These are phyloP conservation scores for Gautieria morchelliformis DNA, from an alignment of 768 basidiomycete genomes.

Conservation along the genomic window DNA sequence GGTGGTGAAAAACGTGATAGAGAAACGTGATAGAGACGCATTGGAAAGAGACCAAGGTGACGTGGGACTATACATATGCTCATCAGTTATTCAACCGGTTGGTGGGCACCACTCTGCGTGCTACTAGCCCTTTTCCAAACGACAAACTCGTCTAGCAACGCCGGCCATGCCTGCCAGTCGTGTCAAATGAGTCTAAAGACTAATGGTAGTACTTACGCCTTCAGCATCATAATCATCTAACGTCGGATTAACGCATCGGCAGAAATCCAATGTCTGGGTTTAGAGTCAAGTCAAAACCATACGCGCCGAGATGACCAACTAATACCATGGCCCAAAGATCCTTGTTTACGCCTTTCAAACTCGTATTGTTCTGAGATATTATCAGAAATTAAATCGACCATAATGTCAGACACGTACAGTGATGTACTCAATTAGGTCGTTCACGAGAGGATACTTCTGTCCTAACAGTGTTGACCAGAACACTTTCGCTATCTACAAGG, in stretches of 20 bases:
- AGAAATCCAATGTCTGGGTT: constrained; percentile 69
- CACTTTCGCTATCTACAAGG: constrained; percentile 50
- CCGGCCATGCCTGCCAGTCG: constrained; percentile 63
- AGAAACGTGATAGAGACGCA: neutral
- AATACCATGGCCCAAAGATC: constrained; percentile 82
- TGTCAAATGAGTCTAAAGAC: neutral
- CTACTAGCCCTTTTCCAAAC: constrained; percentile 40
- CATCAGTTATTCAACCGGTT: neutral
- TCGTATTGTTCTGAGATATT: constrained; percentile 31
- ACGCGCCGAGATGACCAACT: constrained; percentile 1
- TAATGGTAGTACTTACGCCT: constrained; percentile 39
- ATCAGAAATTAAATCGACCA: neutral
- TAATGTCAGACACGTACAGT: constrained; percentile 31
- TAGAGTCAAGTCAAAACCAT: neutral
- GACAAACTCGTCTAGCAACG: constrained; percentile 72
- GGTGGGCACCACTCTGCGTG: neutral
- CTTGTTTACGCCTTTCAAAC: constrained; percentile 72
- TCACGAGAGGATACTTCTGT: constrained; percentile 57
- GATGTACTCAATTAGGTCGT: constrained; percentile 60
- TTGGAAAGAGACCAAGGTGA: too few species aligned
- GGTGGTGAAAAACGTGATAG: neutral
- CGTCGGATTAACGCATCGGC: constrained; percentile 45
- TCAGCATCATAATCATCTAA: constrained; percentile 66
- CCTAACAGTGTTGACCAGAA: constrained; percentile 68
- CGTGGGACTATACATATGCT: neutral